Conservation (phyloP, 2,329 filamentous ascomycete genomes). For the Cercospora berteroae region DNA sequence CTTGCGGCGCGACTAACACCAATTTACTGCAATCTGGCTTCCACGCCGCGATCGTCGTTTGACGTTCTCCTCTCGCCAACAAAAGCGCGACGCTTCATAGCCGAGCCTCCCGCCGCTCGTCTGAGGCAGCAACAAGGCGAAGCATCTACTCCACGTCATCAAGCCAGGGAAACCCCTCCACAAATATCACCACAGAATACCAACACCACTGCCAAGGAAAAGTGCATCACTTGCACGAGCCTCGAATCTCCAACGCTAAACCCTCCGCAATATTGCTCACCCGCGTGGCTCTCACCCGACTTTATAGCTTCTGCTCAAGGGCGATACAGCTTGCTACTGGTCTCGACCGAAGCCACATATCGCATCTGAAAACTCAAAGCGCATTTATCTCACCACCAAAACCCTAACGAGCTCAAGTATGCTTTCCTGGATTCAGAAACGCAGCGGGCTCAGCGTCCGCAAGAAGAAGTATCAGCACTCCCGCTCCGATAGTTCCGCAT, state of each 20-base stretch:
- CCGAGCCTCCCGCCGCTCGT: neutral
- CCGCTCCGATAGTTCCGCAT: conserved; percentile 2
- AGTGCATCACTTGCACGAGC: conserved; percentile 5
- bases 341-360: neutral
- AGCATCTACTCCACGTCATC: neutral
- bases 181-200: neutral
- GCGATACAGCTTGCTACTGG: conserved; percentile 8
- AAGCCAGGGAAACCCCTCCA: neutral
- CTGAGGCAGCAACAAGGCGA: neutral
- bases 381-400: neutral
- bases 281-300: conserved; percentile 6
- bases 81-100: neutral
- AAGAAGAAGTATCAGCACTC: conserved; percentile 8
- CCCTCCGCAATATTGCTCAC: conserved; percentile 9
- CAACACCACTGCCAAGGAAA: neutral
- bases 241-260: neutral
- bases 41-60: neutral
- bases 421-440: conserved; percentile 10
- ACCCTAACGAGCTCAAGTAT: neutral
- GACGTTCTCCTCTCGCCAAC: neutral
- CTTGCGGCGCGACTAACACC: neutral
- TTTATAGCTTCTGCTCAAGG: conserved; percentile 9
- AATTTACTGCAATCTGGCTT: conserved; percentile 1
- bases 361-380: neutral
- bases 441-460: conserved; percentile 8